These are phyloP conservation scores for Pelargonium nanum DNA, from an alignment of 345 rosid genomes.

Conservation along the genomic window DNA sequence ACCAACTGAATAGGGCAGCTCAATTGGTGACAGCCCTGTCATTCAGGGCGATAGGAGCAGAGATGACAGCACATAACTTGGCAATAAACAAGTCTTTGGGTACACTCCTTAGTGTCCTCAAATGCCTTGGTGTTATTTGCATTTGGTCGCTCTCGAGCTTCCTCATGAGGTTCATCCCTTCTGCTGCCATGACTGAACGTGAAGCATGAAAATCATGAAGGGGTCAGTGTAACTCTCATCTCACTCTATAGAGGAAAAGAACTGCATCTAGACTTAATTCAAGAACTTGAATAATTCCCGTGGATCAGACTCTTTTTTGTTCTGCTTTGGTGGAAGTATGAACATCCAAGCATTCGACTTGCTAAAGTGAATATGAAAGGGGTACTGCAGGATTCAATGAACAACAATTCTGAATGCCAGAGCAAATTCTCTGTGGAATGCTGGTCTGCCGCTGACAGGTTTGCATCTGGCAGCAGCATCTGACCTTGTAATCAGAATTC, in stretches of 20 bases:
- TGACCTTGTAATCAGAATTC: background rate
- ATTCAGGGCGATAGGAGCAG: conserved; percentile 84
- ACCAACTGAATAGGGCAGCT: conserved; percentile 91
- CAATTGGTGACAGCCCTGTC: conserved; percentile 92
- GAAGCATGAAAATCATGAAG: background rate
- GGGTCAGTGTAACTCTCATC: background rate
- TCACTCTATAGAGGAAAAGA: background rate
- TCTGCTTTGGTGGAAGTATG: background rate
- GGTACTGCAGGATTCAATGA: conserved; percentile 11
- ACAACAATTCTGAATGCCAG: background rate
- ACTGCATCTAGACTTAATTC: background rate
- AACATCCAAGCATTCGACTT: conserved; percentile 9
- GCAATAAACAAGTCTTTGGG: conserved; percentile 82
- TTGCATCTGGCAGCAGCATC: background rate
- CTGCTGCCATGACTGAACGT: conserved; percentile 20
- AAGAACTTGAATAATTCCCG: background rate
- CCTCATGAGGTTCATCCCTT: conserved; percentile 60
- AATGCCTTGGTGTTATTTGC: conserved; percentile 78
- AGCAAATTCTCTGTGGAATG: background rate
- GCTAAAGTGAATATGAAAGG: conserved; percentile 3
- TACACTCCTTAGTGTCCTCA: conserved; percentile 74
- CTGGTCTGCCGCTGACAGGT: background rate
- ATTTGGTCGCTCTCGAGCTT: conserved; percentile 95
- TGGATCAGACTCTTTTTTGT: no score
- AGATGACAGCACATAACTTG: conserved; percentile 68